Evolutionary conservation across 1,284 basidiomycete species (phyloP).

Genomic region (Ganoderma resinaceum): DNA sequence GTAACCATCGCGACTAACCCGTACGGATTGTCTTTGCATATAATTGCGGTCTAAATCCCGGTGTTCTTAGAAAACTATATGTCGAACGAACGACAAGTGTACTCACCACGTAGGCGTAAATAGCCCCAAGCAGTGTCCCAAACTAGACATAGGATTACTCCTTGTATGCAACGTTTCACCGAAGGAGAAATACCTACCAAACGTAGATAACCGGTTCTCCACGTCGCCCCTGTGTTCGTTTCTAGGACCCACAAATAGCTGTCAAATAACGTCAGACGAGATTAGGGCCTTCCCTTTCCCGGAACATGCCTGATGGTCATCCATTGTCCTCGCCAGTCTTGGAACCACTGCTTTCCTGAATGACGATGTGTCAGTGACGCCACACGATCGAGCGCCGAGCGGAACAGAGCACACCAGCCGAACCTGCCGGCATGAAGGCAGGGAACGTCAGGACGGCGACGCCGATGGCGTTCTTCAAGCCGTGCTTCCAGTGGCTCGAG

Average conservation of each 20-base stretch:
- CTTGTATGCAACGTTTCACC: too few species aligned
- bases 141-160: slow-evolving; percentile 36
- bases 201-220: slow-evolving; percentile 54
- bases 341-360: slow-evolving; percentile 49
- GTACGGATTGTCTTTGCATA: slow-evolving; percentile 52
- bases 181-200: slow-evolving; percentile 42
- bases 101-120: slow-evolving; percentile 55
- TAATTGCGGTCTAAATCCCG: slow-evolving; percentile 47
- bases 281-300: background rate
- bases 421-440: slow-evolving; percentile 49
- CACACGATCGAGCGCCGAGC: background rate
- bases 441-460: slow-evolving; percentile 52
- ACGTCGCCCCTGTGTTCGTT: slow-evolving; percentile 59
- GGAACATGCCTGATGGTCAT: slow-evolving; percentile 49
- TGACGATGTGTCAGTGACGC: background rate
- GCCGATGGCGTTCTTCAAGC: slow-evolving; percentile 54
- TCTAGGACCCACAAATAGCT: slow-evolving; percentile 59
- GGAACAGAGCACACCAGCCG: slow-evolving; percentile 40
- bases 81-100: background rate
- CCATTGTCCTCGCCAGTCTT: slow-evolving; percentile 52
- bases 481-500: slow-evolving; percentile 54
- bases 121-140: slow-evolving; percentile 53
- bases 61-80: background rate
- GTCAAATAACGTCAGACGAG: background rate
- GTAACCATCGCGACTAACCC: slow-evolving; percentile 51